Conservation (phyloP, 2,329 filamentous ascomycete genomes). For the Neobulgaria alba region DNA sequence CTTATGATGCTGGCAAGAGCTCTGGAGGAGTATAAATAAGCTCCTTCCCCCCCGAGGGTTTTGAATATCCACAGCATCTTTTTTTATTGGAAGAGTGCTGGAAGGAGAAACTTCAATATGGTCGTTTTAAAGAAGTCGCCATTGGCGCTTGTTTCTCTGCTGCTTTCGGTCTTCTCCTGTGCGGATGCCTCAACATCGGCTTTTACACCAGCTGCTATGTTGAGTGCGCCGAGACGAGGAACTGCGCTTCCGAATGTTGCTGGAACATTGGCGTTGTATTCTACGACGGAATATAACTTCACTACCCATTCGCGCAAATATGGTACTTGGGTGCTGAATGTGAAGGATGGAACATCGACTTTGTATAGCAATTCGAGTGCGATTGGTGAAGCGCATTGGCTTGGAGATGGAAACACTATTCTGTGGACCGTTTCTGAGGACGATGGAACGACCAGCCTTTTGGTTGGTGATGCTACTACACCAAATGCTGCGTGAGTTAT, state of each 20-base stretch:
- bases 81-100: no score
- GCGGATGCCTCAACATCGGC: not conserved
- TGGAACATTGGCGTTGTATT: slow-evolving; percentile 56
- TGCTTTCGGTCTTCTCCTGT: not conserved
- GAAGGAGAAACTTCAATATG: no score
- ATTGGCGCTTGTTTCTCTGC: not conserved
- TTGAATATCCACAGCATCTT: no score
- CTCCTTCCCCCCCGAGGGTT: no score
- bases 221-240: slow-evolving; percentile 65
- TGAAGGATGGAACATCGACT: slow-evolving; percentile 32
- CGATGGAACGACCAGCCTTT: slow-evolving; percentile 20
- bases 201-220: slow-evolving; percentile 67
- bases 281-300: slow-evolving; percentile 72
- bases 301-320: slow-evolving; percentile 55
- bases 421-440: slow-evolving; percentile 19
- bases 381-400: slow-evolving; percentile 18
- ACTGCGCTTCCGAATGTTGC: slow-evolving; percentile 58
- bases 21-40: no score
- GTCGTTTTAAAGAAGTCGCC: not conserved
- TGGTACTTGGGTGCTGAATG: slow-evolving; percentile 61
- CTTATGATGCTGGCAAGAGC: no score
- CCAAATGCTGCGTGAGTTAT: slow-evolving; percentile 15
- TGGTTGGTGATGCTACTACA: slow-evolving; percentile 17
- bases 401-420: slow-evolving; percentile 19
- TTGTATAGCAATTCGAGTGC: slow-evolving; percentile 20